These are phyloP conservation scores for Rosa hybrid DNA, from an alignment of 331 rosid species.

Conservation along the genomic window DNA sequence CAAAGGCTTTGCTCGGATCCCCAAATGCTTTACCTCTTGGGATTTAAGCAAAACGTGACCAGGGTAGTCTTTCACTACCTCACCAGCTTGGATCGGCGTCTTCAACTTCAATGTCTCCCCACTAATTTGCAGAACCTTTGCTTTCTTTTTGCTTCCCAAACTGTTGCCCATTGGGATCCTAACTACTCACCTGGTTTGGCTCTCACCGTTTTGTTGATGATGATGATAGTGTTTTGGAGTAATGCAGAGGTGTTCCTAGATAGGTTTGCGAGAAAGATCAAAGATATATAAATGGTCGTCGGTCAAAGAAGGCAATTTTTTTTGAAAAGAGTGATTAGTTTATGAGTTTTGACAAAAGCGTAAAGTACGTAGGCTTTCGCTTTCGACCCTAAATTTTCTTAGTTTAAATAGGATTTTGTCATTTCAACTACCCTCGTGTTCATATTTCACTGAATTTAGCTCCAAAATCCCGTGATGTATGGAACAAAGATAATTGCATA, in stretches of 20 bases:
- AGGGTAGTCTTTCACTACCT: constrained; percentile 57
- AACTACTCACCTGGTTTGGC: neutral
- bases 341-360: constrained; percentile 29
- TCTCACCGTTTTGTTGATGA: neutral
- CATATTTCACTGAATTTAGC: constrained; percentile 14
- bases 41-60: constrained; percentile 76
- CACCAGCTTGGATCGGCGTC: constrained; percentile 57
- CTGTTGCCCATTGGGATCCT: constrained; percentile 66
- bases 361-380: constrained; percentile 36
- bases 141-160: constrained; percentile 67
- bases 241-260: neutral
- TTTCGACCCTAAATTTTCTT: constrained; percentile 25
- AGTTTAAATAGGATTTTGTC: neutral
- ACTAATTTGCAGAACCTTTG: constrained; percentile 75
- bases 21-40: constrained; percentile 79
- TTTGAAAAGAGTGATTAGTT: constrained; percentile 27
- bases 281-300: neutral
- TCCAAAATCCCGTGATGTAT: constrained; percentile 26
- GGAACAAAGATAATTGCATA: constrained; percentile 29
- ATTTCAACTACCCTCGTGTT: constrained; percentile 29
- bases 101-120: constrained; percentile 77
- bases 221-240: neutral
- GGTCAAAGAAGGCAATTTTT: constrained; percentile 72
- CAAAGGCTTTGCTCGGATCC: constrained; percentile 70
- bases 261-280: constrained; percentile 34